A percentile compares a stretch with the other conserved stretches of the same genome.
These are phyloP conservation scores for Secale cereale DNA, from an alignment of 176 grass and related monocot species.

Conservation along the genomic window DNA sequence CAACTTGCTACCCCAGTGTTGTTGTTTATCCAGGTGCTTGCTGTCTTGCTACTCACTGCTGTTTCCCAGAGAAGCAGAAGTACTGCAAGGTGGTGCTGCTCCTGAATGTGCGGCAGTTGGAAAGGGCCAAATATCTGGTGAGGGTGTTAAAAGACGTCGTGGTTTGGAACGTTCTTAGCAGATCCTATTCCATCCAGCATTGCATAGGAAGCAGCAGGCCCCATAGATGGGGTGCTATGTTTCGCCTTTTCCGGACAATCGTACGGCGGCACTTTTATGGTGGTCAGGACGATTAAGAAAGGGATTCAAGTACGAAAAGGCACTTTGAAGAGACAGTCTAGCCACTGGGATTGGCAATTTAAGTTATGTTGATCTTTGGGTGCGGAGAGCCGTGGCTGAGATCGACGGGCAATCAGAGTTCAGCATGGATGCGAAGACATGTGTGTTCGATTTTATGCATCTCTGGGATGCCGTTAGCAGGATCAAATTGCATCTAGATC, in stretches of 20 bases:
- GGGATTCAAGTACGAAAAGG: constrained; percentile 30
- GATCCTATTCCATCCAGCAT: constrained; percentile 15
- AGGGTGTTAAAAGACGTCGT: not conserved
- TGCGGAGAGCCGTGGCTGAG: not conserved
- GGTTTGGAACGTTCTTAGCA: constrained; percentile 9
- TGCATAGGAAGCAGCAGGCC: constrained; percentile 19
- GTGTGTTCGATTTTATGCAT: no score
- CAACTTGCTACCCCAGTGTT: not conserved
- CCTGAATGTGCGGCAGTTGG: not conserved
- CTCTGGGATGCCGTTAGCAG: no score
- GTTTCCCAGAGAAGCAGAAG: not conserved
- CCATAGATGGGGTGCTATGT: not conserved
- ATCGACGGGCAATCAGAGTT: not conserved
- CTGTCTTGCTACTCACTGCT: not conserved
- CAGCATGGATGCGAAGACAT: not conserved
- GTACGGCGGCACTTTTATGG: constrained; percentile 40
- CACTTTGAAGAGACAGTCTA: not conserved
- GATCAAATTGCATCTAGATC: no score
- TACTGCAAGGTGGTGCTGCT: not conserved
- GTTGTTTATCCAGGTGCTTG: not conserved
- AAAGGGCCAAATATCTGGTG: not conserved
- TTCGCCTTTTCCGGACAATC: constrained; percentile 21
- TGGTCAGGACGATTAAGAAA: constrained; percentile 24
- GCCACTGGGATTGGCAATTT: not conserved
- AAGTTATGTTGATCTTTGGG: not conserved